Percentiles rank a stretch among this genome's conserved stretches.
phyloP scores from a whole-genome alignment of 306 rosid species.

The Fagus crenata region DNA sequence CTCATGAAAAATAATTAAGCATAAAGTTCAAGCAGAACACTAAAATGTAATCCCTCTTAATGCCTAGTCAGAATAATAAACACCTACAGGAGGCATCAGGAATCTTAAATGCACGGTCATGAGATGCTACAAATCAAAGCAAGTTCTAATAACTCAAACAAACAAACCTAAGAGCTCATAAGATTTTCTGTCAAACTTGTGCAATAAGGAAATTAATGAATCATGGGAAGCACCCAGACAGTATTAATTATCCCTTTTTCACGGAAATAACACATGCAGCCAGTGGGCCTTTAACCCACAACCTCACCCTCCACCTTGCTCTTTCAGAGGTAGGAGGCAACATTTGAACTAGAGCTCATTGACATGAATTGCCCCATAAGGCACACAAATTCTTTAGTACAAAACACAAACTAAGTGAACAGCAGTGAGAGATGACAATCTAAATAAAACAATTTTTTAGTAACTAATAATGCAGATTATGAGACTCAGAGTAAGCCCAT shows the following conservation, averaged over 20 bases:
- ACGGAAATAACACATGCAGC: too few species aligned
- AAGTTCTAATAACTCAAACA: background rate
- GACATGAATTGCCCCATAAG: background rate
- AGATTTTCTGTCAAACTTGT: background rate
- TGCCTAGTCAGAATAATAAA: too few species aligned
- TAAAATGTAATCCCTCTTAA: too few species aligned
- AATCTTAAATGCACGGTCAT: background rate
- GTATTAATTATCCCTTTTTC: too few species aligned
- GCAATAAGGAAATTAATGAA: background rate
- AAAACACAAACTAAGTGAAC: background rate
- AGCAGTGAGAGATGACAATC: background rate
- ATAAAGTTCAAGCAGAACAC: too few species aligned
- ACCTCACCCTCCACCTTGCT: too few species aligned
- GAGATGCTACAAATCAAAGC: background rate
- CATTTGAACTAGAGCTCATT: too few species aligned
- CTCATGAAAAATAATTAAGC: too few species aligned
- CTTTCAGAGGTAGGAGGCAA: too few species aligned
- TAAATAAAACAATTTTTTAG: background rate
- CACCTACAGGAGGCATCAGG: too few species aligned
- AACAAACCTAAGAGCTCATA: background rate
- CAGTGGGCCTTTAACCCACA: too few species aligned
- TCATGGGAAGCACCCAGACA: background rate
- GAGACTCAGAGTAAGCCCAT: background rate
- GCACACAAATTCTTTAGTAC: background rate
- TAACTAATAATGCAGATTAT: background rate